phyloP scores from a whole-genome alignment of 169 alveolate species.

The Plasmodium yoelii region DNA sequence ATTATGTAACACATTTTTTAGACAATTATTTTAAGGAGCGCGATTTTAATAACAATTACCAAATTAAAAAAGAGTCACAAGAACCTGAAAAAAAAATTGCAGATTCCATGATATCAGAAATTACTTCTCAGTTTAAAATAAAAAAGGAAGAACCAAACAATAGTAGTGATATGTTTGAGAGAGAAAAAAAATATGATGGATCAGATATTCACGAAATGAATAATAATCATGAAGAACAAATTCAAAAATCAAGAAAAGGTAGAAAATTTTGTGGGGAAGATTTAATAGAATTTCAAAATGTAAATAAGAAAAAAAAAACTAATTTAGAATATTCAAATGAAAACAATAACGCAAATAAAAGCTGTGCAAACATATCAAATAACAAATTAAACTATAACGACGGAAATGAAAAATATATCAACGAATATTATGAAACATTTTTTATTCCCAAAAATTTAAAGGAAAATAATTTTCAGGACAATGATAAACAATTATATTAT shows the following conservation, averaged over 20 bases:
- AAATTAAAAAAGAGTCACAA: neutral
- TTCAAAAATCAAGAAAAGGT: neutral
- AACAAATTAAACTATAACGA: neutral
- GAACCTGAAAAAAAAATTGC: neutral
- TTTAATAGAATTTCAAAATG: constrained; percentile 23
- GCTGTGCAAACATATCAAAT: neutral
- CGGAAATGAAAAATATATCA: neutral
- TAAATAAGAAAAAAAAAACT: constrained; percentile 6
- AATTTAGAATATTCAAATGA: constrained; percentile 1
- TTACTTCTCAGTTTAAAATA: neutral
- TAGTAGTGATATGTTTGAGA: neutral
- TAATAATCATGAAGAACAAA: neutral
- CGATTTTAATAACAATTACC: neutral
- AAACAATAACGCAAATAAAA: neutral
- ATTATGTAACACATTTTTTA: constrained; percentile 34
- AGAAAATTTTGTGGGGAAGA: constrained; percentile 12
- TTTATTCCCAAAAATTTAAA: constrained; percentile 53
- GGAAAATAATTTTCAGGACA: constrained; percentile 40
- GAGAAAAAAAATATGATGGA: neutral
- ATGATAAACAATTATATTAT: constrained; percentile 61
- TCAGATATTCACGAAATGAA: neutral
- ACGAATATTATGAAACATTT: constrained; percentile 61
- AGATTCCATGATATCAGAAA: neutral
- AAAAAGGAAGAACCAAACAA: neutral
- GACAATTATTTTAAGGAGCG: constrained; percentile 24